phyloP scores from a whole-genome alignment of 2,329 filamentous ascomycete genomes.

The Aspergillus chevalieri region DNA sequence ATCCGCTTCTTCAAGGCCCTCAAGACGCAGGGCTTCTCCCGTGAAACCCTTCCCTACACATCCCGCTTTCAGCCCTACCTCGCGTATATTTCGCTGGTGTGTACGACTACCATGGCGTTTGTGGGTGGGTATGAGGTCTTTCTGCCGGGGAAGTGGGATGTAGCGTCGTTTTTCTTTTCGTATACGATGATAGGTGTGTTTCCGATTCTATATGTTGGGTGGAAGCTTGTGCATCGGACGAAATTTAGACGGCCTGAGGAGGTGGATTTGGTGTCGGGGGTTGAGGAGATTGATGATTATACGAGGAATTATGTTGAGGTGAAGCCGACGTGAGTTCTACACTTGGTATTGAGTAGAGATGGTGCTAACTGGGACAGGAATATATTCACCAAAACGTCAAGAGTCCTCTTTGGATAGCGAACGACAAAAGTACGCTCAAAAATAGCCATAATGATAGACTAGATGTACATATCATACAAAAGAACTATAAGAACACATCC shows the following conservation, averaged over 20 bases:
- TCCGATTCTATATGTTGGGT: slow-evolving; percentile 61
- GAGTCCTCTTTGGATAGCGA: not conserved
- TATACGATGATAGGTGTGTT: slow-evolving; percentile 71
- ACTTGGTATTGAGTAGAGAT: not conserved
- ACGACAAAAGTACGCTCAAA: not conserved
- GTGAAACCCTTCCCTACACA: slow-evolving; percentile 64
- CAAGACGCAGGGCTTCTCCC: slow-evolving; percentile 61
- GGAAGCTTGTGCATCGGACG: slow-evolving; percentile 65
- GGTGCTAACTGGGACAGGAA: slow-evolving; percentile 16
- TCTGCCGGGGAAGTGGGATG: slow-evolving; percentile 60
- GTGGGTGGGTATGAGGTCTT: slow-evolving; percentile 74
- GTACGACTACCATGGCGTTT: slow-evolving; percentile 65
- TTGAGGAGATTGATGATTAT: slow-evolving; percentile 64
- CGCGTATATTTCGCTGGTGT: slow-evolving; percentile 60
- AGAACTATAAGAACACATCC: not conserved
- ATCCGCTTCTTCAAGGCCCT: slow-evolving; percentile 66
- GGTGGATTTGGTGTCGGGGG: slow-evolving; percentile 57
- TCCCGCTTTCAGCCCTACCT: slow-evolving; percentile 64
- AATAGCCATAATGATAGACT: not conserved
- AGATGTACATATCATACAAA: not conserved
- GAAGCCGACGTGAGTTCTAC: slow-evolving; percentile 46
- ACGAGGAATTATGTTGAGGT: slow-evolving; percentile 53
- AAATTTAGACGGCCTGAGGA: slow-evolving; percentile 52
- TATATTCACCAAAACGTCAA: slow-evolving; percentile 6
- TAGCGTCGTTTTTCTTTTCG: slow-evolving; percentile 67